Evolutionary conservation across 2,329 filamentous ascomycete genomes (phyloP).

Genomic region (Colletotrichum sp.): DNA sequence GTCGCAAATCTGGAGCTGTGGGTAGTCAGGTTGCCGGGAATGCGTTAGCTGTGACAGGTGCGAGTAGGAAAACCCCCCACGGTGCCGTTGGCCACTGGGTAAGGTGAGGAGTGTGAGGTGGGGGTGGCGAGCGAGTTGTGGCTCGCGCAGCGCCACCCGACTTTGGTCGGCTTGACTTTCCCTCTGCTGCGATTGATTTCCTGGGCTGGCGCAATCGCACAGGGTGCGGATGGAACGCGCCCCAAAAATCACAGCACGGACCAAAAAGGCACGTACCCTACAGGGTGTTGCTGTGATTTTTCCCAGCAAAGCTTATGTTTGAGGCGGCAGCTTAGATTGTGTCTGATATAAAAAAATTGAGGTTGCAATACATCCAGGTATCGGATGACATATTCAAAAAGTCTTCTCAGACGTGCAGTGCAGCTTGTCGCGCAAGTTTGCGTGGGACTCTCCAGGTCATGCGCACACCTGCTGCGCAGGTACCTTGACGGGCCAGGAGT

Average conservation of each 20-base stretch:
- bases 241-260: not conserved
- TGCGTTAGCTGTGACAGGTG: not conserved
- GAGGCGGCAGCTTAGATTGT: too few relatives aligned
- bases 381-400: not conserved
- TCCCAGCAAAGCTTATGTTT: too few relatives aligned
- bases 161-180: not conserved
- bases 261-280: not conserved
- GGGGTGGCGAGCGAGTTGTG: not conserved
- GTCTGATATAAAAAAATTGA: too few relatives aligned
- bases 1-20: not conserved
- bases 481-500: not conserved
- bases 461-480: not conserved
- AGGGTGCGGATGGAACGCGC: not conserved
- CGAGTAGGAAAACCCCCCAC: not conserved
- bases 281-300: not conserved
- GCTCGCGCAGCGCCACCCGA: not conserved
- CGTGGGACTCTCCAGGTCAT: not conserved
- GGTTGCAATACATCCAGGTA: too few relatives aligned
- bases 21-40: not conserved
- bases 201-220: not conserved
- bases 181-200: not conserved
- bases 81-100: not conserved
- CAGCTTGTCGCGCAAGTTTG: not conserved
- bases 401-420: not conserved
- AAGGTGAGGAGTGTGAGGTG: not conserved